Evolutionary conservation across 2,329 filamentous ascomycete genomes (phyloP), one percentile per base, ranked within the genome.

Genomic region (Tolypocladium ophioglossoides): DNA sequence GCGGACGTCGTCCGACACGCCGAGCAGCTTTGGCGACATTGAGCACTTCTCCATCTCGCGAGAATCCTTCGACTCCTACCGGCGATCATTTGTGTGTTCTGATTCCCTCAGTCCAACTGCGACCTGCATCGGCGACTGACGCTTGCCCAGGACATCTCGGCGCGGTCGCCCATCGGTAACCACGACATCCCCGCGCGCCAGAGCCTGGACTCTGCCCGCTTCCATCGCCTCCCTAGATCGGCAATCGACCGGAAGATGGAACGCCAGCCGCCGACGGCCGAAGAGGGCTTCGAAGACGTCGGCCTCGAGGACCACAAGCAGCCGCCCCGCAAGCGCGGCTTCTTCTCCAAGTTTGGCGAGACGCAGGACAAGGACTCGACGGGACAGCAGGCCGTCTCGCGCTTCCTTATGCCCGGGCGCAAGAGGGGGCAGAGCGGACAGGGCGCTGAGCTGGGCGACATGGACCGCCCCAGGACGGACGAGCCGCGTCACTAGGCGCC

Each of bases 41-140:
- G 92, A 97, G 67, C 91, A 87, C 16, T 97, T 97, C 68, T 90
- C 87, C 59, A 97, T 97, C 68, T 96, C 91, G 39, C 83, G 92
- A 64, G 94, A 97, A 73, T 96, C 91, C 2, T 97, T 97, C 66
- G 94, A 97, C 69, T 96, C 91, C 3, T 97, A 97, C 72, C 81
- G 94, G 59, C 84, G 94, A 64, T 96, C 91, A 59, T 97, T 97
- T 75, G 92, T 96, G 80, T 62, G 86, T 77, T 16, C 39, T 14
- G 9, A 22, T 24, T 16, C 20, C 4, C 16, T 10, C 20, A 11
- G 16, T 1, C 3, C 14, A 4, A 20, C n/a, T 7, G 38, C 32
- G 14, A 30, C 40, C 40, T 32, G 7, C 34, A 11, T 8, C 27
- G 57, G 62, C 65, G 27, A 67, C 59, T 46, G 37, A 24, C 30